Evolutionary conservation across 2,329 filamentous ascomycete species (phyloP).

Genomic region (Didymella lethalis): DNA sequence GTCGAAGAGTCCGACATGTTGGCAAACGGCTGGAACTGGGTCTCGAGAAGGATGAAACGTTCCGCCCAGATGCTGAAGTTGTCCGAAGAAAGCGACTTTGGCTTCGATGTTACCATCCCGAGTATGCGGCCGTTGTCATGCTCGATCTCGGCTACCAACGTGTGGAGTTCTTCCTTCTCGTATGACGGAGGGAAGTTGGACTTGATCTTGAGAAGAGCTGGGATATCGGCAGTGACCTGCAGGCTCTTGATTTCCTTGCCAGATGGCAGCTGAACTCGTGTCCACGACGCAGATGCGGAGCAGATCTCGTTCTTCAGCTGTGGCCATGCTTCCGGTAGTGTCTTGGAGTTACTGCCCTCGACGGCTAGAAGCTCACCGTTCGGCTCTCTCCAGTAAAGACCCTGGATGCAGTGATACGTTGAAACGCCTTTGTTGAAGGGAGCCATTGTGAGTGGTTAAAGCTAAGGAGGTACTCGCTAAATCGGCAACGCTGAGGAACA

Average conservation of each 20-base stretch:
- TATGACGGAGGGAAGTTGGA: conserved; percentile 36
- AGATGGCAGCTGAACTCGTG: conserved; percentile 31
- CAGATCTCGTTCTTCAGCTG: conserved; percentile 30
- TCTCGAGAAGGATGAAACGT: conserved; percentile 41
- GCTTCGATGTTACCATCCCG: conserved; percentile 35
- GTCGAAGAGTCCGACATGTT: conserved; percentile 28
- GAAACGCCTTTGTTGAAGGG: conserved; percentile 42
- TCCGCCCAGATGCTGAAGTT: conserved; percentile 39
- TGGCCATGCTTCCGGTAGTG: conserved; percentile 32
- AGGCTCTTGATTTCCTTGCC: conserved; percentile 37
- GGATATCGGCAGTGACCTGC: conserved; percentile 27
- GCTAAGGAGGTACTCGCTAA: conserved; percentile 16
- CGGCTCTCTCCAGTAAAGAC: conserved; percentile 40
- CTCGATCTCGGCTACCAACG: conserved; percentile 32
- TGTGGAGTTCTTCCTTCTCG: conserved; percentile 31
- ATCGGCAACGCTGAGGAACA: conserved; percentile 13
- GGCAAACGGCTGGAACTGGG: conserved; percentile 36
- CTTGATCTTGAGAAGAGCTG: conserved; percentile 31
- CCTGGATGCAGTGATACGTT: conserved; percentile 40
- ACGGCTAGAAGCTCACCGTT: conserved; percentile 36
- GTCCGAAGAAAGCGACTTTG: conserved; percentile 34
- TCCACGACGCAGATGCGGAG: conserved; percentile 26
- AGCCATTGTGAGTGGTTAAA: conserved; percentile 31
- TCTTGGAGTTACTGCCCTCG: conserved; percentile 35
- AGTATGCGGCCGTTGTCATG: conserved; percentile 34